phyloP scores from a whole-genome alignment of 495 filamentous ascomycete genomes.

The Recurvomyces mirabilis region DNA sequence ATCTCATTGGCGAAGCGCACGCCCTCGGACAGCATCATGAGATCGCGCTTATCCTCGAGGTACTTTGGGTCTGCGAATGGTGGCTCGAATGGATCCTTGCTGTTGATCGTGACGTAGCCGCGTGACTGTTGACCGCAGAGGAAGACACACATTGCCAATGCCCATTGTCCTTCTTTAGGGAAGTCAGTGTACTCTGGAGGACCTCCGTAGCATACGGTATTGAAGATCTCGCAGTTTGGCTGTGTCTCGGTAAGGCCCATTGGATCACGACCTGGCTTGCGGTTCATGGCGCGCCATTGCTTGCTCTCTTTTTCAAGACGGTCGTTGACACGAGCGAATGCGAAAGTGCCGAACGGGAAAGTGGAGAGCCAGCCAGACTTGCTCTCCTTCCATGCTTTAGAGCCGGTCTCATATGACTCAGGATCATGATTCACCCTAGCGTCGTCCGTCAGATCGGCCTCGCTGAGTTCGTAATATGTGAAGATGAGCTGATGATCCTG shows the following conservation, averaged over 20 bases:
- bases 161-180: conserved; percentile 34
- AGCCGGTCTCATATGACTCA: conserved; percentile 31
- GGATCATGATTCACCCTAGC: conserved; percentile 33
- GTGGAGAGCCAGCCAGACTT: conserved; percentile 40
- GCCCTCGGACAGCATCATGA: conserved; percentile 39
- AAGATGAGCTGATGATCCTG: conserved; percentile 23
- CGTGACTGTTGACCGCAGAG: conserved; percentile 21
- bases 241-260: conserved; percentile 40
- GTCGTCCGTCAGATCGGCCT: conserved; percentile 36
- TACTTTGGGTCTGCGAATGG: conserved; percentile 43
- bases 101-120: conserved; percentile 9
- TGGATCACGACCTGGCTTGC: conserved; percentile 38
- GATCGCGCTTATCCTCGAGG: conserved; percentile 38
- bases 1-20: conserved; percentile 45
- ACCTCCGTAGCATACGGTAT: conserved; percentile 42
- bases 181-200: conserved; percentile 40
- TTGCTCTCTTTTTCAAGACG: conserved; percentile 36
- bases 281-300: conserved; percentile 32
- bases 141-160: conserved; percentile 31
- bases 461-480: conserved; percentile 41
- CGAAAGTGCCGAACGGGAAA: conserved; percentile 45
- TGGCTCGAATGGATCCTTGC: conserved; percentile 29
- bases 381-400: conserved; percentile 38
- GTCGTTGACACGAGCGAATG: conserved; percentile 41
- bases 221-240: conserved; percentile 44